Conservation (phyloP, 2,329 filamentous ascomycete species). For the Fusarium praegraminearum region DNA sequence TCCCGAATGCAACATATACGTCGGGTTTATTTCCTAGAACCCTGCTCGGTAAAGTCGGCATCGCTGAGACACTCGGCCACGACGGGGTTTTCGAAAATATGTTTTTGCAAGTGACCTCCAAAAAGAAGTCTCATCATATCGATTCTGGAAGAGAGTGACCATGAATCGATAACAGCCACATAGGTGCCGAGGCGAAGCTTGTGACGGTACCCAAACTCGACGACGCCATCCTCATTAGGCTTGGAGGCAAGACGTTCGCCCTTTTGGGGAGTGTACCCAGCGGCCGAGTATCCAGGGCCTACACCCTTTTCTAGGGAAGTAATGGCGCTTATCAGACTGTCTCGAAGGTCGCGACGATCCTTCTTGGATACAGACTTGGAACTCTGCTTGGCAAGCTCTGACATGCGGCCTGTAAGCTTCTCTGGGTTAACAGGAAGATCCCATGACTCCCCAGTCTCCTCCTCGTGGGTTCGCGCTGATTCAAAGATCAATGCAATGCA, state of each 20-base stretch:
- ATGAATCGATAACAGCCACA: constrained; percentile 62
- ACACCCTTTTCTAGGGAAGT: constrained; percentile 67
- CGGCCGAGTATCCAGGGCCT: constrained; percentile 67
- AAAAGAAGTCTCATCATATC: constrained; percentile 62
- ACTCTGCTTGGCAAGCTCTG: constrained; percentile 60
- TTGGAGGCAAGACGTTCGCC: constrained; percentile 59
- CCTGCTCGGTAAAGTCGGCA: constrained; percentile 50
- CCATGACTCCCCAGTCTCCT: constrained; percentile 62
- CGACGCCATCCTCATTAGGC: constrained; percentile 57
- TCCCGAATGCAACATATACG: not conserved
- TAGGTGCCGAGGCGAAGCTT: constrained; percentile 62
- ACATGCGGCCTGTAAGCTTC: constrained; percentile 61
- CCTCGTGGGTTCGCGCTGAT: constrained; percentile 66
- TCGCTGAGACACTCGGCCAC: constrained; percentile 56
- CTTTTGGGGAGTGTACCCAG: constrained; percentile 54
- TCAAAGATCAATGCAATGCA: constrained; percentile 89
- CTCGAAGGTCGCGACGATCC: constrained; percentile 61
- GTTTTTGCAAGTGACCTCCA: constrained; percentile 58
- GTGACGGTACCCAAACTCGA: constrained; percentile 66
- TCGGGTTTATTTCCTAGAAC: constrained; percentile 22
- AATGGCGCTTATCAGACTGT: constrained; percentile 63
- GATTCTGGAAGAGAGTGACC: constrained; percentile 63
- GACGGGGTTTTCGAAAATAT: constrained; percentile 55
- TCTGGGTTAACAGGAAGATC: constrained; percentile 65
- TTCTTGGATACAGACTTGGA: constrained; percentile 64